Evolutionary conservation across 768 basidiomycete genomes (phyloP).

Genomic region (Pulveroboletus sp.): DNA sequence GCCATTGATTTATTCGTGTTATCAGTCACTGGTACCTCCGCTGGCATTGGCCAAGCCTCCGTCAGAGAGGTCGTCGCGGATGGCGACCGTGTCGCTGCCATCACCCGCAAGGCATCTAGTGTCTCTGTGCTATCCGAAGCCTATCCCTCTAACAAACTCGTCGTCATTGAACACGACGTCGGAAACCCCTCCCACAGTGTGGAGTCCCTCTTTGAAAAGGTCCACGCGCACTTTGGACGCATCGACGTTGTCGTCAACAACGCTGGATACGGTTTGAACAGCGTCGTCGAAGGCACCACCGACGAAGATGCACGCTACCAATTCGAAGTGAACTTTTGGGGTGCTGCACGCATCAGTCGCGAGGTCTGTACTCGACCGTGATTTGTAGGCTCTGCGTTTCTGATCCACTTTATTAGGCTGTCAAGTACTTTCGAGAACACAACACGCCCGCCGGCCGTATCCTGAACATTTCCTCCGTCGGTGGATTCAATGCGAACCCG

Average conservation of each 20-base stretch:
- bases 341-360: constrained; percentile 19
- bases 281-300: constrained; percentile 25
- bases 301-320: constrained; percentile 26
- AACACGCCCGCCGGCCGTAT: constrained; percentile 23
- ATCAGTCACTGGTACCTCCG: constrained; percentile 41
- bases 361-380: constrained; percentile 12
- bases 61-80: constrained; percentile 24
- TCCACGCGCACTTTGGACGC: constrained; percentile 26
- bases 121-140: constrained; percentile 14
- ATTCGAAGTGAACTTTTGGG: constrained; percentile 37
- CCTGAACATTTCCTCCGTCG: constrained; percentile 20
- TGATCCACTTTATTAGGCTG: constrained; percentile 10
- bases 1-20: neutral
- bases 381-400: neutral
- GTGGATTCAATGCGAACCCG: constrained; percentile 16
- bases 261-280: constrained; percentile 22
- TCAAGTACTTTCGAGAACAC: constrained; percentile 31
- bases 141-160: constrained; percentile 19
- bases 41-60: constrained; percentile 37
- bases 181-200: constrained; percentile 17
- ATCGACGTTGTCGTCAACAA: constrained; percentile 36
- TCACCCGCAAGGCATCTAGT: constrained; percentile 24
- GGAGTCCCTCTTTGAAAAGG: constrained; percentile 18
- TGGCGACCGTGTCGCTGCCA: constrained; percentile 29
- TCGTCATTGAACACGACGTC: constrained; percentile 31